Base-by-base conservation (phyloP, 352 stramenopile genomes). In the Phytopythium litorale region DNA sequence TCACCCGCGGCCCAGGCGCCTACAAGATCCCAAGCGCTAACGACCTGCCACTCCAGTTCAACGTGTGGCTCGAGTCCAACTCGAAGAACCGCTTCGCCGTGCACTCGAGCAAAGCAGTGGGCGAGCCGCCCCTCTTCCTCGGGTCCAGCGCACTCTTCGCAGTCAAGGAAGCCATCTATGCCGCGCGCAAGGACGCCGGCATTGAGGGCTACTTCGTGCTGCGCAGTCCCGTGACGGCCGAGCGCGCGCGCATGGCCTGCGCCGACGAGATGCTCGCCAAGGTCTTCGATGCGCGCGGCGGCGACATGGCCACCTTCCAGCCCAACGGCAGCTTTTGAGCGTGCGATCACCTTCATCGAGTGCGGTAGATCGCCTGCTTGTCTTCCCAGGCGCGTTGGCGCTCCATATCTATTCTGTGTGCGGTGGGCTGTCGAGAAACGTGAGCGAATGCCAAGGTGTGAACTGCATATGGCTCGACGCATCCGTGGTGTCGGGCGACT, bases 11-110 rank as follows among this genome's bases (percentile, higher is more conserved):
- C 9, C 96, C 97, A 0, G 96, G 96, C 11, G 96, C 87, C 0
- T 99, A 99, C 85, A 99, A 99, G 75, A 98, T 99, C 66, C 96
- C 96, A 45, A 91, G 93, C 32, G 97, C 97, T 49, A 99, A 99
- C 66, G 96, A 99, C 66, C 80, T 98, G 18, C 96, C 96, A 1
- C 74, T 97, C 54, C 78, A 96, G 38, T 98, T 99, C 64, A 89
- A 97, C 70, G 91, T 99, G 16, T 96, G 87, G 73, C 81, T 99
- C 12, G 81, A 98, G 67, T 88, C 96, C 21, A 88, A 97, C 70
- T 83, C 80, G 28, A 91, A 96, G 53, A 99, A 99, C 73, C 85
- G 87, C 43, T 97, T 98, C 65, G 92, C 93, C 15, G 94, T 99
- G 1, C 95, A 98, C 69, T 98, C 89, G 35, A 98, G 89, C 62